Percentiles rank a stretch among this genome's conserved stretches.
Conservation (phyloP, 2,329 filamentous ascomycete genomes). For the Penicillium brasilianum region DNA sequence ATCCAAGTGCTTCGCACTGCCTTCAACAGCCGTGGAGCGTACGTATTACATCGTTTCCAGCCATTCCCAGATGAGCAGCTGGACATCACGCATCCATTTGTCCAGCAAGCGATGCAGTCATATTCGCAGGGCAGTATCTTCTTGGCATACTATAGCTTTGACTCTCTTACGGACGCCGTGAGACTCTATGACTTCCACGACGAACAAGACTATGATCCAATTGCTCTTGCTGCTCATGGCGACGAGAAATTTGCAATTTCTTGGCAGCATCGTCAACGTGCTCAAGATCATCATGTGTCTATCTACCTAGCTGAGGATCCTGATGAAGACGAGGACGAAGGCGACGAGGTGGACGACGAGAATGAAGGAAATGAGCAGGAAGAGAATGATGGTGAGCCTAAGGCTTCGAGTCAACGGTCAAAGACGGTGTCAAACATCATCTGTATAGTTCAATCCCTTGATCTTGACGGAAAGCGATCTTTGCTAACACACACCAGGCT, state of each 20-base stretch:
- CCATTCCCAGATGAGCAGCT: constrained; percentile 29
- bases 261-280: constrained; percentile 39
- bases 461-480: neutral
- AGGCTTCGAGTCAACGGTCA: neutral
- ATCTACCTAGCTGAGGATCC: constrained; percentile 31
- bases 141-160: constrained; percentile 37
- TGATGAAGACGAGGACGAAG: neutral
- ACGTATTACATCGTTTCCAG: constrained; percentile 41
- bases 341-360: neutral
- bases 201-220: constrained; percentile 35
- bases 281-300: constrained; percentile 34
- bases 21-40: constrained; percentile 32
- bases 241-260: constrained; percentile 42
- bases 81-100: constrained; percentile 38
- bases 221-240: constrained; percentile 34
- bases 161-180: constrained; percentile 17
- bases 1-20: constrained; percentile 42
- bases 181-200: constrained; percentile 38
- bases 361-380: neutral
- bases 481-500: constrained; percentile 24
- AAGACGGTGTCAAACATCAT: constrained; percentile 14
- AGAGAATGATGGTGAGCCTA: neutral
- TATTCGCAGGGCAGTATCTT: constrained; percentile 30
- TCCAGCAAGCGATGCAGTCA: constrained; percentile 38
- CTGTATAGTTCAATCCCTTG: constrained; percentile 24